Conservation (phyloP, 176 grass and related monocot species). For the Oryza meridionalis region DNA sequence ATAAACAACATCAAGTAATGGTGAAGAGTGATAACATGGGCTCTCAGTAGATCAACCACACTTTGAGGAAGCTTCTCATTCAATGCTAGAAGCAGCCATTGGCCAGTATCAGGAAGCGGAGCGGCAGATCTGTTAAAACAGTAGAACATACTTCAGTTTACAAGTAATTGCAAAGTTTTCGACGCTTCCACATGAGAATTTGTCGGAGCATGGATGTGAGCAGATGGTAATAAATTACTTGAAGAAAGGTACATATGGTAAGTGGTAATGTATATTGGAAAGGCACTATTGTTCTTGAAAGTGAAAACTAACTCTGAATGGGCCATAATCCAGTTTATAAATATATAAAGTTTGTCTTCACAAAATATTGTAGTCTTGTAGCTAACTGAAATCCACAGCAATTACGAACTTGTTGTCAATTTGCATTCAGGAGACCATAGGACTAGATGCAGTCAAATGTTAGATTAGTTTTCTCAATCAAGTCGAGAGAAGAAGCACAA, state of each 20-base stretch:
- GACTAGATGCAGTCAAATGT: not conserved
- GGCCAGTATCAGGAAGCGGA: constrained; percentile 86
- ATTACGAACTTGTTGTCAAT: not conserved
- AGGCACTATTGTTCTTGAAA: not conserved
- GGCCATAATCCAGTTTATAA: not conserved
- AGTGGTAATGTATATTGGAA: not conserved
- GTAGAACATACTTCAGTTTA: constrained; percentile 1
- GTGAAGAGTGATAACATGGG: constrained; percentile 83
- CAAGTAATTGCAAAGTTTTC: not conserved
- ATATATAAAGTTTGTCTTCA: not conserved
- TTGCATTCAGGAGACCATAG: not conserved
- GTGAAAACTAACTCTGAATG: constrained; percentile 23
- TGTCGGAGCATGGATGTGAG: not conserved
- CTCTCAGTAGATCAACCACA: constrained; percentile 70
- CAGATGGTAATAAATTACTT: not conserved
- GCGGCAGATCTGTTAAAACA: constrained; percentile 53
- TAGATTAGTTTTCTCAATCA: constrained; percentile 16
- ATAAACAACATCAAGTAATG: constrained; percentile 93
- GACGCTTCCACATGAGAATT: not conserved
- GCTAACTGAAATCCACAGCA: not conserved
- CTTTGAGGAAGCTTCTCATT: constrained; percentile 76
- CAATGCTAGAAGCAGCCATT: constrained; percentile 79
- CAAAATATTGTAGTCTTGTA: not conserved
- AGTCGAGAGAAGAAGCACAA: not conserved
- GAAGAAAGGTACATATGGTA: constrained; percentile 22